Percentiles rank a stretch among this genome's conserved stretches.
Conservation (phyloP, 2,329 filamentous ascomycete genomes). For the Colletotrichum limetticola region DNA sequence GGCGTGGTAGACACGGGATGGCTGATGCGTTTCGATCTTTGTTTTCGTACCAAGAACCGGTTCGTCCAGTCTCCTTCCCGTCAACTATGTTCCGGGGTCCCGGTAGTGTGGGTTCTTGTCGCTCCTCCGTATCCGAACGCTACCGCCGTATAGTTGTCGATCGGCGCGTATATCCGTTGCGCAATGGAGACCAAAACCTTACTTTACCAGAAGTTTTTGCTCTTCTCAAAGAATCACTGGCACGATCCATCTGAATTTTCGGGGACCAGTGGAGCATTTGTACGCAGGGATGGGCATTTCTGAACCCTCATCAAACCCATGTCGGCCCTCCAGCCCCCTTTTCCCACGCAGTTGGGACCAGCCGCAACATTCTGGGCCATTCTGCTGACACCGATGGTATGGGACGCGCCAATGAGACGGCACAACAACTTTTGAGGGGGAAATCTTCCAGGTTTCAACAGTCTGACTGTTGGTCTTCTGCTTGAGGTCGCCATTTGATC, state of each 20-base stretch:
- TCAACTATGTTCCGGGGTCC: no score
- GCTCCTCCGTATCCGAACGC: background rate
- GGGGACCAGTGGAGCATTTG: conserved; percentile 15
- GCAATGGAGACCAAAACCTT: background rate
- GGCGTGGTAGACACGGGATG: background rate
- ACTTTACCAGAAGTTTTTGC: background rate
- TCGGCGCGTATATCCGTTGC: background rate
- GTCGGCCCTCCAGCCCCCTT: conserved; percentile 19
- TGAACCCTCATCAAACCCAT: background rate
- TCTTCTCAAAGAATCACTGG: background rate
- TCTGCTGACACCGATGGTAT: background rate
- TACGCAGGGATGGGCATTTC: conserved; percentile 7
- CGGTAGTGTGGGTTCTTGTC: background rate
- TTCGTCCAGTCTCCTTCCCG: background rate
- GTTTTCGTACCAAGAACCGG: background rate
- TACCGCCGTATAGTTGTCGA: background rate
- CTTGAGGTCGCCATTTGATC: background rate
- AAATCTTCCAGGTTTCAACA: no score
- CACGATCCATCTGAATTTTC: background rate
- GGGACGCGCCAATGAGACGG: background rate
- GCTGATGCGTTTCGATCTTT: background rate
- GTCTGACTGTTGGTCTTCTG: background rate
- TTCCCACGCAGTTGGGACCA: background rate
- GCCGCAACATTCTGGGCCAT: background rate
- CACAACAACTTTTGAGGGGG: background rate